Evolutionary conservation across 805 yeast species (phyloP).

Genomic region (Myxozyma vanderwaltii): DNA sequence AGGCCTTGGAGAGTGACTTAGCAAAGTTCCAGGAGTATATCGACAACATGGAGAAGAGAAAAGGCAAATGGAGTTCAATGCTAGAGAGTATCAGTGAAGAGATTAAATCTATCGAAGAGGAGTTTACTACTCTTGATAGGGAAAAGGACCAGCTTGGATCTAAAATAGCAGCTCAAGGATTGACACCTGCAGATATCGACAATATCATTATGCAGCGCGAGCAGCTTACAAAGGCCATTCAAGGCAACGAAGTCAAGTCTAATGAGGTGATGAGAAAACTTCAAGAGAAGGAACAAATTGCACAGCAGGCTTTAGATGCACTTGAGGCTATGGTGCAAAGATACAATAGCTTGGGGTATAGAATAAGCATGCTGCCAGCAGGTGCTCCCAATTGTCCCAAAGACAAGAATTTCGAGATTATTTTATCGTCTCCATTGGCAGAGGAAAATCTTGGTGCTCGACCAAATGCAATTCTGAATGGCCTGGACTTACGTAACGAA

Average conservation of each 20-base stretch:
- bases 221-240: slow-evolving; percentile 56
- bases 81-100: slow-evolving; percentile 61
- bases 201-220: slow-evolving; percentile 63
- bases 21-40: slow-evolving; percentile 72
- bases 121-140: slow-evolving; percentile 16
- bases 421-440: slow-evolving; percentile 45
- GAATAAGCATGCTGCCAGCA: slow-evolving; percentile 47
- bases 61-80: slow-evolving; percentile 62
- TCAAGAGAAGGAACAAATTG: slow-evolving; percentile 53
- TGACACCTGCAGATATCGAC: slow-evolving; percentile 65
- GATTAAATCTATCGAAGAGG: slow-evolving; percentile 47
- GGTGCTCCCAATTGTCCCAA: slow-evolving; percentile 33
- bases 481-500: slow-evolving; percentile 46
- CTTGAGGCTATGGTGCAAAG: slow-evolving; percentile 56
- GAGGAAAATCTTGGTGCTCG: slow-evolving; percentile 52
- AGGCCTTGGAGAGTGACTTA: slow-evolving; percentile 70
- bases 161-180: slow-evolving; percentile 56
- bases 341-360: slow-evolving; percentile 58
- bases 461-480: slow-evolving; percentile 47
- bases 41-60: slow-evolving; percentile 61
- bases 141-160: slow-evolving; percentile 39
- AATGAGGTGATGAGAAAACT: slow-evolving; percentile 53
- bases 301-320: slow-evolving; percentile 53
- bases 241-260: slow-evolving; percentile 48
- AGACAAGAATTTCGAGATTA: slow-evolving; percentile 46